phyloP scores from a whole-genome alignment of 2,329 filamentous ascomycete genomes.

The Aschersonia sp. region DNA sequence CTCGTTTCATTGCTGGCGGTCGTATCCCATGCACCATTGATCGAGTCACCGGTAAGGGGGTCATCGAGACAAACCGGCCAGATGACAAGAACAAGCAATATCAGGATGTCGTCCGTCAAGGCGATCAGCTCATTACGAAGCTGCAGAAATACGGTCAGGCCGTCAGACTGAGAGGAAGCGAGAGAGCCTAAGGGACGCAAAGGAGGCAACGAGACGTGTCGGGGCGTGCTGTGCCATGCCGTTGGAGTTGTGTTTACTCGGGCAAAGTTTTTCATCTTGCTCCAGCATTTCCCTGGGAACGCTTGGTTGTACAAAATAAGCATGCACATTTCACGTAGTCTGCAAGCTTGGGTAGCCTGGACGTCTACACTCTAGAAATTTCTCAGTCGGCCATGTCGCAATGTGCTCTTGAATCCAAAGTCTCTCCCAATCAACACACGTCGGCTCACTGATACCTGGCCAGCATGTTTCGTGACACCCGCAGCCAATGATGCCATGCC shows the following conservation, averaged over 20 bases:
- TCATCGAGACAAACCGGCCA: conserved; percentile 94
- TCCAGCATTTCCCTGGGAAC: no score
- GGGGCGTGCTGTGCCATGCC: no score
- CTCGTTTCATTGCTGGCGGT: conserved; percentile 90
- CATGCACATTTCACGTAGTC: neutral
- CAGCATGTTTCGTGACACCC: no score
- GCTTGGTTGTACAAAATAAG: neutral
- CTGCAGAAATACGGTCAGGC: conserved; percentile 98
- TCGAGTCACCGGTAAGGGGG: conserved; percentile 85
- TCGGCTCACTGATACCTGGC: no score
- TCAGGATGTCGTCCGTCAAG: conserved; percentile 92
- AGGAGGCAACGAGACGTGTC: neutral
- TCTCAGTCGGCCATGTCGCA: no score
- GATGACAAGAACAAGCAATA: conserved; percentile 99
- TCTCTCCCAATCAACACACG: no score
- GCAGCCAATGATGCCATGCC: no score
- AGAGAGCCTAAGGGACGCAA: conserved; percentile 50
- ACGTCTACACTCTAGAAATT: no score
- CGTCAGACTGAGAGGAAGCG: conserved; percentile 83
- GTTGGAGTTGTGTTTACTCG: no score
- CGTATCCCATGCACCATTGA: conserved; percentile 96
- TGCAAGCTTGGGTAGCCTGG: neutral
- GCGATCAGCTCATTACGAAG: conserved; percentile 96
- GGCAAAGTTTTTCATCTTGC: no score
- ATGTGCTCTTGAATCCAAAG: no score